A percentile compares a stretch with the other conserved stretches of the same genome.
Conservation (phyloP, 2,329 filamentous ascomycete species). For the Diaporthe caulivora region DNA sequence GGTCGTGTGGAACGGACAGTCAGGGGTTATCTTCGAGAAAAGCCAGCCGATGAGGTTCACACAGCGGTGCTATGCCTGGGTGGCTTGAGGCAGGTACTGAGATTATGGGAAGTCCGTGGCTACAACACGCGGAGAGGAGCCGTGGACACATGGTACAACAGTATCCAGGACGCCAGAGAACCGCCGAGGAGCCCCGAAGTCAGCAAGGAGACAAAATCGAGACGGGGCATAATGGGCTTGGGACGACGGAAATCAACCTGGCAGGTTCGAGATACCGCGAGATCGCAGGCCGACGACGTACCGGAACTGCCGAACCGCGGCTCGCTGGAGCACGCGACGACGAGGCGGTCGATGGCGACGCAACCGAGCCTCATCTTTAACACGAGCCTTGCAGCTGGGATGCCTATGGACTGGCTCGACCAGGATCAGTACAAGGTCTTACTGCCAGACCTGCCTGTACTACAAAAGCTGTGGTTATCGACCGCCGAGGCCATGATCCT, state of each 20-base stretch:
- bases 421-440: slow-evolving; percentile 64
- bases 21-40: slow-evolving; percentile 73
- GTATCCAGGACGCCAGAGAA: slow-evolving; percentile 49
- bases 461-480: slow-evolving; percentile 73
- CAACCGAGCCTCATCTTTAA: slow-evolving; percentile 64
- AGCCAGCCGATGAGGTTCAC: slow-evolving; percentile 72
- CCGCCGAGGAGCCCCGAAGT: slow-evolving; percentile 51
- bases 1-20: slow-evolving; percentile 72
- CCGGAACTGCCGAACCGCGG: slow-evolving; percentile 17
- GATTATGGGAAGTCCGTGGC: slow-evolving; percentile 75
- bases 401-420: slow-evolving; percentile 69
- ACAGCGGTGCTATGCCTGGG: slow-evolving; percentile 71
- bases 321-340: slow-evolving; percentile 34
- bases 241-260: slow-evolving; percentile 69
- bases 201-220: slow-evolving; percentile 61
- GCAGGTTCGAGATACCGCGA: slow-evolving; percentile 49
- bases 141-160: slow-evolving; percentile 71
- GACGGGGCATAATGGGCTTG: slow-evolving; percentile 65
- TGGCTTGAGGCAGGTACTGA: slow-evolving; percentile 72
- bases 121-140: slow-evolving; percentile 71
- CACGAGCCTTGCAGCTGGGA: slow-evolving; percentile 71
- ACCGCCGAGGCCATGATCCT: slow-evolving; percentile 74
- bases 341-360: slow-evolving; percentile 42
- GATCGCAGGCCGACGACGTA: slow-evolving; percentile 39
- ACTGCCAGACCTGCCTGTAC: slow-evolving; percentile 66